Base-by-base conservation (phyloP, 2,329 filamentous ascomycete genomes). In the Aureobasidium melanogenum region DNA sequence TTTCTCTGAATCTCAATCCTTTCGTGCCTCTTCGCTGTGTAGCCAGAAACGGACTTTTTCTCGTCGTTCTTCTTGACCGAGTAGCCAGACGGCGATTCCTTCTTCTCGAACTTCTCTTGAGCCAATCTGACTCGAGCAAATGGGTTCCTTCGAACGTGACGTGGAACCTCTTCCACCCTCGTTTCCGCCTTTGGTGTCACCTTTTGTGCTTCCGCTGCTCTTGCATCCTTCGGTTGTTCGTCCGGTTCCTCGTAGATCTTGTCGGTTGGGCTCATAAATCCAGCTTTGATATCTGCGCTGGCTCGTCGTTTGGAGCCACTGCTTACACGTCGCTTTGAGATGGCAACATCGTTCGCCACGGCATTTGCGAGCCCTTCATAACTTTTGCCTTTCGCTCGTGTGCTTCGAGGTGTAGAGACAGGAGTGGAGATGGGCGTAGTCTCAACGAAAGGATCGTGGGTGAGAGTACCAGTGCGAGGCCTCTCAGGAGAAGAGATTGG, bases 231-330 rank as follows among this genome's bases (percentile, higher is more conserved):
- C 70, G 61, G 80, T 79, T 68, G 48, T 30, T 55, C 59, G 22
- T 88, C 84, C 0, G 90, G 88, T 71, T 97, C 93, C 72, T 97
- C 92, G 80, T 91, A 97, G 63, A 97, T 92, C 69, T 89, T 86
- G 70, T 91, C 88, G 36, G 86, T 84, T 1, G 86, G 87, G 63
- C 84, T 83, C 66, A 80, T 79, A 70, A 90, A 91, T 1, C 85
- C 82, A 59, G 80, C 83, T 66, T 82, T 77, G 62, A 86, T 75
- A 26, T 88, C 85, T 22, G 86, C 87, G 70, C 87, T 91, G 68
- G 86, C 82, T 63, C 88, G 82, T 60, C 65, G 65, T 73, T 83
- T 86, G 68, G 84, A 79, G 67, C 85, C 87, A 68, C 84, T 87
- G 64, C 85, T 85, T 36, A 82, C 82, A 43, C 83, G 79, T 26